These are phyloP conservation scores for Exsudoporus floridanus DNA, from an alignment of 1,284 basidiomycete species.

Conservation along the genomic window DNA sequence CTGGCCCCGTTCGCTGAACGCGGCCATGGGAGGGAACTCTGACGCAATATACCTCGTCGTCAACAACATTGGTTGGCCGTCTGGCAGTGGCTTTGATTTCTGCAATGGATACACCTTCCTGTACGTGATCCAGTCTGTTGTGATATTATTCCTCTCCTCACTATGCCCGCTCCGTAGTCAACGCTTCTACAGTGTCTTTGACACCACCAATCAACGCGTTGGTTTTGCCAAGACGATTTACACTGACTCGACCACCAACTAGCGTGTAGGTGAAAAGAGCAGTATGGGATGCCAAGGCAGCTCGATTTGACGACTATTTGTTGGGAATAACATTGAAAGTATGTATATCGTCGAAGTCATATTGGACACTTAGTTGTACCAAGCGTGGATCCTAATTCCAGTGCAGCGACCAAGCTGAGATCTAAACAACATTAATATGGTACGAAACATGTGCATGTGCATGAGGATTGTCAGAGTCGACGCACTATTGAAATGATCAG, in stretches of 20 bases:
- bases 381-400: too few species aligned
- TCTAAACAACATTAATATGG: too few species aligned
- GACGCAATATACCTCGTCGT: constrained; percentile 47
- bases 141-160: background rate
- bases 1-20: constrained; percentile 50
- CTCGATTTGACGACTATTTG: background rate
- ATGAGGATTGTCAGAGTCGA: too few species aligned
- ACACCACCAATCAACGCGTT: constrained; percentile 43
- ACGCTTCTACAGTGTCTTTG: constrained; percentile 50
- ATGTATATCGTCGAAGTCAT: background rate
- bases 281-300: background rate
- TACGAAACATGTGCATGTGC: too few species aligned
- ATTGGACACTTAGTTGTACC: too few species aligned
- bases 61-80: constrained; percentile 32
- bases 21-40: constrained; percentile 40
- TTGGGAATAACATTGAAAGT: background rate
- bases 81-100: constrained; percentile 38
- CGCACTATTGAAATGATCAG: too few species aligned
- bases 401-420: too few species aligned
- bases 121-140: constrained; percentile 26
- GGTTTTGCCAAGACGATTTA: constrained; percentile 46
- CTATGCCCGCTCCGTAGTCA: constrained; percentile 26
- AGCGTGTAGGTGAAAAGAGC: background rate
- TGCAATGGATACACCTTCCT: constrained; percentile 32
- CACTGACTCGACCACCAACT: constrained; percentile 45